Percentiles rank a stretch among this genome's conserved stretches.
Conservation (phyloP, 306 rosid species). For the Coriaria nepalensis region DNA sequence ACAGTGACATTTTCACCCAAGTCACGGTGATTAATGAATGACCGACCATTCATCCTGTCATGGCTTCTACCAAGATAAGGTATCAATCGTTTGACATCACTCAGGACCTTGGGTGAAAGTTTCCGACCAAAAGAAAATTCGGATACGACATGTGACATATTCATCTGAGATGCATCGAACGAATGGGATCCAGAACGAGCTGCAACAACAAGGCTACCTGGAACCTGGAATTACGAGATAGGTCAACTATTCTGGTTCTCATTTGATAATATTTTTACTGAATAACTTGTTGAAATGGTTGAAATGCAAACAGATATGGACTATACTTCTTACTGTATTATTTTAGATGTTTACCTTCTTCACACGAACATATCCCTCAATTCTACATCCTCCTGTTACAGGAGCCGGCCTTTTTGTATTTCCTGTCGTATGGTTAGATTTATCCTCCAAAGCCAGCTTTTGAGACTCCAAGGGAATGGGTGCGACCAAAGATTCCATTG, state of each 20-base stretch:
- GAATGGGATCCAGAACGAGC: slow-evolving; percentile 91
- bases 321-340: background rate
- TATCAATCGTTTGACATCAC: slow-evolving; percentile 55
- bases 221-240: slow-evolving; percentile 52
- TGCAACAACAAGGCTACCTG: slow-evolving; percentile 69
- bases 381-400: slow-evolving; percentile 72
- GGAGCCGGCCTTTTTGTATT: slow-evolving; percentile 82
- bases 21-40: slow-evolving; percentile 60
- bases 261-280: too few species aligned
- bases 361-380: slow-evolving; percentile 88
- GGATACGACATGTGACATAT: slow-evolving; percentile 83
- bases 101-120: slow-evolving; percentile 46
- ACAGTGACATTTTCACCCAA: slow-evolving; percentile 76
- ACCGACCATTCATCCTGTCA: slow-evolving; percentile 72
- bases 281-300: too few species aligned
- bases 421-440: slow-evolving; percentile 34
- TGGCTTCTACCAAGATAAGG: slow-evolving; percentile 74
- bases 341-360: slow-evolving; percentile 47
- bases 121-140: slow-evolving; percentile 71
- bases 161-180: slow-evolving; percentile 85
- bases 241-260: slow-evolving; percentile 1
- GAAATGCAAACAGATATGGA: slow-evolving; percentile 5
- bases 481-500: slow-evolving; percentile 56
- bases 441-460: slow-evolving; percentile 47
- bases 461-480: slow-evolving; percentile 42